These are phyloP conservation scores for Xylariaceae sp. DNA, from an alignment of 2,329 filamentous ascomycete genomes.

Conservation along the genomic window DNA sequence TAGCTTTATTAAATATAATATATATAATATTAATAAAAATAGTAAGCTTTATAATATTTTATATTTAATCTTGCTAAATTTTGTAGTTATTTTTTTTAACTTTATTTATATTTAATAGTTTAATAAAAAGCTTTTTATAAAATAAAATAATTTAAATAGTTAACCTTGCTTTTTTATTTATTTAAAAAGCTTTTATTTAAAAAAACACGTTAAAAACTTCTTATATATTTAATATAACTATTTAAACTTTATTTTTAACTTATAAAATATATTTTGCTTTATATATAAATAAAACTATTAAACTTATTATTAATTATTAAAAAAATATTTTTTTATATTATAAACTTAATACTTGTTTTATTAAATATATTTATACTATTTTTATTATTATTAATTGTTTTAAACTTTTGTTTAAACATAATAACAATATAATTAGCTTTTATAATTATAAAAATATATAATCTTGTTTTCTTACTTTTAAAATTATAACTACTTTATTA, in stretches of 20 bases:
- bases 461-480: slow-evolving; percentile 4
- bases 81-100: slow-evolving; percentile 3
- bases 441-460: slow-evolving; percentile 17
- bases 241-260: slow-evolving; percentile 6
- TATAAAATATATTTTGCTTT: slow-evolving; percentile 7
- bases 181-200: slow-evolving; percentile 13
- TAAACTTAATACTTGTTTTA: slow-evolving; percentile 4
- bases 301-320: slow-evolving; percentile 8
- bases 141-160: too few species aligned
- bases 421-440: slow-evolving; percentile 7
- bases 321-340: slow-evolving; percentile 2
- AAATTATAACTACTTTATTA: neutral
- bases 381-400: slow-evolving; percentile 3
- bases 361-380: slow-evolving; percentile 11
- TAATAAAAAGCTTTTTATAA: neutral
- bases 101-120: slow-evolving; percentile 13
- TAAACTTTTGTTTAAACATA: slow-evolving; percentile 7
- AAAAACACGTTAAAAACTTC: slow-evolving; percentile 1
- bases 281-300: slow-evolving; percentile 12
- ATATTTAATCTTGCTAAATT: neutral
- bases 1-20: slow-evolving; percentile 17
- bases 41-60: slow-evolving; percentile 14
- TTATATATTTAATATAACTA: slow-evolving; percentile 12
- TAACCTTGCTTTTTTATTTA: slow-evolving; percentile 9
- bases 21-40: slow-evolving; percentile 17